A percentile compares a stretch with the other conserved stretches of the same genome.
Evolutionary conservation across 768 basidiomycete genomes (phyloP).

Genomic region (Rhizopogon salebrosus): DNA sequence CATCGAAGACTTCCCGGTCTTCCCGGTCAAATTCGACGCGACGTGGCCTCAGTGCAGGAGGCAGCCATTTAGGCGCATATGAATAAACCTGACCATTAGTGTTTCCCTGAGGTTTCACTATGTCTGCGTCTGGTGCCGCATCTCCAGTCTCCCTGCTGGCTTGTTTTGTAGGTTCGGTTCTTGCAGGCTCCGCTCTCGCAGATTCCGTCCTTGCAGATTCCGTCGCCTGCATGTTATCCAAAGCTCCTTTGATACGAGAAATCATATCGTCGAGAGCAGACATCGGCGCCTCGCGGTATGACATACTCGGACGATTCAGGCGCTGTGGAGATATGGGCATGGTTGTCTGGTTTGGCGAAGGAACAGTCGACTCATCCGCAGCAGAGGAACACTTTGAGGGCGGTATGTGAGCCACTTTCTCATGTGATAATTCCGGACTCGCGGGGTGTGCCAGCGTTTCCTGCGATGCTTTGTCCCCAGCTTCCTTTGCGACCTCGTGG

Average conservation of each 20-base stretch:
- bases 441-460: not conserved
- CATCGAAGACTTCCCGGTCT: conserved; percentile 38
- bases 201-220: not conserved
- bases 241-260: conserved; percentile 79
- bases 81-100: conserved; percentile 6
- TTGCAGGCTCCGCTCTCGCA: conserved; percentile 21
- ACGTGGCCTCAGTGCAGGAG: conserved; percentile 45
- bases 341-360: conserved; percentile 13
- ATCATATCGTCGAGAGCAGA: conserved; percentile 77
- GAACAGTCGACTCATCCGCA: conserved; percentile 5
- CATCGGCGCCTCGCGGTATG: conserved; percentile 52
- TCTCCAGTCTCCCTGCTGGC: conserved; percentile 13
- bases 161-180: conserved; percentile 25
- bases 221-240: conserved; percentile 58
- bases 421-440: not conserved
- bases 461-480: not conserved
- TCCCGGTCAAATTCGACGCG: conserved; percentile 27
- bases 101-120: conserved; percentile 10
- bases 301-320: conserved; percentile 9
- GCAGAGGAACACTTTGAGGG: conserved; percentile 11
- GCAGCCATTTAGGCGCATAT: conserved; percentile 42
- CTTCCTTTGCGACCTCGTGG: not conserved
- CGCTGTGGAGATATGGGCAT: conserved; percentile 17
- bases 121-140: conserved; percentile 9
- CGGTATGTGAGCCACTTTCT: not conserved